Percentiles rank a stretch among this genome's conserved stretches.
phyloP scores from a whole-genome alignment of 108 stramenopile species.

The Pseudonitzschia delicatissima region DNA sequence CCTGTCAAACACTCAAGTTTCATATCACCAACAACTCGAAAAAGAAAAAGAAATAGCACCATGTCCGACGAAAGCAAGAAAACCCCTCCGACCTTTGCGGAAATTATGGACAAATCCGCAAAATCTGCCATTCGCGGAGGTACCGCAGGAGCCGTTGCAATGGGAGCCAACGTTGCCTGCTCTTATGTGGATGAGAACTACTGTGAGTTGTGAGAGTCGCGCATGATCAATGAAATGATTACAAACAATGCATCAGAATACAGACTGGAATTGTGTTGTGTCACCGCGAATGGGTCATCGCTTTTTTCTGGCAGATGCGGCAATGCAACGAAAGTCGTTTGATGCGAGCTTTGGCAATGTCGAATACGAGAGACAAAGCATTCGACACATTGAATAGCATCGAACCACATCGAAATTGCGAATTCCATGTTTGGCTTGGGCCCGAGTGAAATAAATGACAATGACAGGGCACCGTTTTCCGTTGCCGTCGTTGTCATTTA shows the following conservation, averaged over 20 bases:
- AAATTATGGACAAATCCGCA: slow-evolving; percentile 70
- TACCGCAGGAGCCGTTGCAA: slow-evolving; percentile 80
- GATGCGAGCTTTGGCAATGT: no score
- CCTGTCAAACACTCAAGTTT: no score
- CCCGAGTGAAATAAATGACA: not conserved
- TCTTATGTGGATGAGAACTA: slow-evolving; percentile 87
- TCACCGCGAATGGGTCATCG: no score
- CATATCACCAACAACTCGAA: not conserved
- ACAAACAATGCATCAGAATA: no score
- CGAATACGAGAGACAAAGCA: not conserved
- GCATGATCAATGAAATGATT: not conserved
- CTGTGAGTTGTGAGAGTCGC: slow-evolving; percentile 44
- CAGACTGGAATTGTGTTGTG: no score
- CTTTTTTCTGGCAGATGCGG: no score
- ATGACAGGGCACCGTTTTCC: not conserved
- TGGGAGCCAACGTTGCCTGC: slow-evolving; percentile 87
- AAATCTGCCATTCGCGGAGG: slow-evolving; percentile 75
- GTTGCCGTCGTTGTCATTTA: not conserved
- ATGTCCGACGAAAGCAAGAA: slow-evolving; percentile 19
- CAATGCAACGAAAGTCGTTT: no score
- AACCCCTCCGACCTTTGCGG: slow-evolving; percentile 43
- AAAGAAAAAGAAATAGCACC: not conserved
- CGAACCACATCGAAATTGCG: not conserved
- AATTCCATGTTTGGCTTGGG: not conserved
- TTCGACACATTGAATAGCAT: not conserved